A percentile compares a stretch with the other conserved stretches of the same genome.
phyloP scores from a whole-genome alignment of 208 protist genomes.

The Leishmania braziliensis region DNA sequence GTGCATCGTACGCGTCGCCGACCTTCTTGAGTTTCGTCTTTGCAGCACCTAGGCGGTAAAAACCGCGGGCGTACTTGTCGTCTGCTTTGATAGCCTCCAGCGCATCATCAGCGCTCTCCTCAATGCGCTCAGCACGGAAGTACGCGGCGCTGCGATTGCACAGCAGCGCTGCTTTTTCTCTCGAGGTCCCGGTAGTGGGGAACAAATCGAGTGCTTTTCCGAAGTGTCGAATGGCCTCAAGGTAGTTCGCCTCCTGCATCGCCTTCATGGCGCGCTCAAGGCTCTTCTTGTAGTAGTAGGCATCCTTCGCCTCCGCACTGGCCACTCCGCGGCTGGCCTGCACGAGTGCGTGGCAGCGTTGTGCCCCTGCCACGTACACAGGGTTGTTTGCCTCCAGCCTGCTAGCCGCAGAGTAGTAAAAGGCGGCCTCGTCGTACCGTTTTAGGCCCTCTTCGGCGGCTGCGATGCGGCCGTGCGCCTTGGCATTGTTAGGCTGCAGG shows the following conservation, averaged over 20 bases:
- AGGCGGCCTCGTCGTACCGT: slow-evolving; percentile 66
- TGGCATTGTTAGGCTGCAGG: slow-evolving; percentile 53
- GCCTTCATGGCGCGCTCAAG: slow-evolving; percentile 70
- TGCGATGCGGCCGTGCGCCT: slow-evolving; percentile 64
- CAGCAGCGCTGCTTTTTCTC: slow-evolving; percentile 61
- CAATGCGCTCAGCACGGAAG: slow-evolving; percentile 44
- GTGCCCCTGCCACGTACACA: slow-evolving; percentile 36
- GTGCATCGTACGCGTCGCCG: slow-evolving; percentile 49
- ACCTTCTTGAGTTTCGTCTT: slow-evolving; percentile 53
- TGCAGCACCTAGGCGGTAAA: slow-evolving; percentile 69
- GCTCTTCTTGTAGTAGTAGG: slow-evolving; percentile 82
- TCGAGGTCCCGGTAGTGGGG: slow-evolving; percentile 14
- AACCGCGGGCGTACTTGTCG: slow-evolving; percentile 69
- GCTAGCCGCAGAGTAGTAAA: slow-evolving; percentile 41
- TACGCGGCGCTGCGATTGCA: slow-evolving; percentile 81
- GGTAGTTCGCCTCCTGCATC: slow-evolving; percentile 64
- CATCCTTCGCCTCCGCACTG: slow-evolving; percentile 37
- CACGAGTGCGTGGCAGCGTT: slow-evolving; percentile 50
- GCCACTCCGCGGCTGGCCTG: slow-evolving; percentile 45
- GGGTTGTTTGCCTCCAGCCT: slow-evolving; percentile 36
- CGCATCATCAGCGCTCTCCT: slow-evolving; percentile 68
- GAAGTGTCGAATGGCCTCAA: slow-evolving; percentile 78
- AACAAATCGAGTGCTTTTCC: slow-evolving; percentile 74
- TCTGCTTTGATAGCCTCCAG: slow-evolving; percentile 45
- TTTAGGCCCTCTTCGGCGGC: slow-evolving; percentile 71